These are phyloP conservation scores for Neofusicoccum parvum DNA, from an alignment of 2,329 filamentous ascomycete species.

Conservation along the genomic window DNA sequence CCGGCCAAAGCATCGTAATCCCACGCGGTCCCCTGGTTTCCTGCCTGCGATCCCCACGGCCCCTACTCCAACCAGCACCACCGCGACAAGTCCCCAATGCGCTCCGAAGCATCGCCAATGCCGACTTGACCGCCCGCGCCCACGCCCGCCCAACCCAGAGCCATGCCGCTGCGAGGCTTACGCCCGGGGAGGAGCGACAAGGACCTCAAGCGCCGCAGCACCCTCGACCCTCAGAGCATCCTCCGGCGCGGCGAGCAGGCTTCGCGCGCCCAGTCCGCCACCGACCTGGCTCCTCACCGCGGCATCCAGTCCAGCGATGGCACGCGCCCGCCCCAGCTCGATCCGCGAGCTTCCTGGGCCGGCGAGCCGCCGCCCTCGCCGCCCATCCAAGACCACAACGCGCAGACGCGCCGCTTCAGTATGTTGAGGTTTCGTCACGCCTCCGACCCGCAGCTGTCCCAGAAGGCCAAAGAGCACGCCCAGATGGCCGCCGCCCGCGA, in stretches of 20 bases:
- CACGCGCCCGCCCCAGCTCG: conserved; percentile 28
- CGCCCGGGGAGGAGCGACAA: conserved; percentile 42
- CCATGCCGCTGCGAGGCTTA: conserved; percentile 44
- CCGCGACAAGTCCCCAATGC: conserved; percentile 11
- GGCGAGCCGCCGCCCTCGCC: conserved; percentile 34
- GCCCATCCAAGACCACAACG: conserved; percentile 37
- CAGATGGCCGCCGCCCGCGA: conserved; percentile 46
- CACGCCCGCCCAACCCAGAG: conserved; percentile 26
- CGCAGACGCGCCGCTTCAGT: conserved; percentile 58
- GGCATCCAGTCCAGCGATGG: conserved; percentile 39
- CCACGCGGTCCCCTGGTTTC: conserved; percentile 23
- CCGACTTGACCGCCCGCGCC: conserved; percentile 19
- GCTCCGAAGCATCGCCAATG: conserved; percentile 17
- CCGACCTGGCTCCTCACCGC: conserved; percentile 29
- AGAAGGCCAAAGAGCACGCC: conserved; percentile 71
- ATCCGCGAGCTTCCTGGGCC: conserved; percentile 30
- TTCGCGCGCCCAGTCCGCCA: conserved; percentile 29
- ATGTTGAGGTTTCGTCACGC: conserved; percentile 86
- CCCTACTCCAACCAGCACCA: conserved; percentile 13
- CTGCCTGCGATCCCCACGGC: conserved; percentile 10
- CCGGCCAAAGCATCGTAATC: conserved; percentile 20
- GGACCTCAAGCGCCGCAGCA: conserved; percentile 48
- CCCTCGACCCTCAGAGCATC: conserved; percentile 43
- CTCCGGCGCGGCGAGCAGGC: conserved; percentile 38
- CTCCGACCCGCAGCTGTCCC: conserved; percentile 85